Evolutionary conservation across 2,329 filamentous ascomycete genomes (phyloP).

Genomic region (Colletotrichum sp.): DNA sequence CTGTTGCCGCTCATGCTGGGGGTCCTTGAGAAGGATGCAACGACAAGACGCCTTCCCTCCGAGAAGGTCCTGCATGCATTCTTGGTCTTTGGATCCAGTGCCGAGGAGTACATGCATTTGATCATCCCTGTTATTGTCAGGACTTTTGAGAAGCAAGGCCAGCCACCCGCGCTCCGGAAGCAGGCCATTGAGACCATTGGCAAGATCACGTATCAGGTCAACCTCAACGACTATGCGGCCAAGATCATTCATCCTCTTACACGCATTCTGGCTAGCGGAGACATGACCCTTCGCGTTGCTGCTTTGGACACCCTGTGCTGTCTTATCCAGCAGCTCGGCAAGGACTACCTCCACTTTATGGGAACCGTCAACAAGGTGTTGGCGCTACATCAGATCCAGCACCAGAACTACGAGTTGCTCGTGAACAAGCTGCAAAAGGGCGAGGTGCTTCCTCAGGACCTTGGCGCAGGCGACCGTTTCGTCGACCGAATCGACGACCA

Average conservation of each 20-base stretch:
- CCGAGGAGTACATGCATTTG: slow-evolving; percentile 98
- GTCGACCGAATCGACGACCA: slow-evolving; percentile 80
- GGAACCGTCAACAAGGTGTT: slow-evolving; percentile 91
- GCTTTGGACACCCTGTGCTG: slow-evolving; percentile 95
- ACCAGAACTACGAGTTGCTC: slow-evolving; percentile 90
- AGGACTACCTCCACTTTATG: slow-evolving; percentile 94
- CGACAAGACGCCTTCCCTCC: slow-evolving; percentile 77
- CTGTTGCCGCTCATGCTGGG: slow-evolving; percentile 93
- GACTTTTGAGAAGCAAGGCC: slow-evolving; percentile 88
- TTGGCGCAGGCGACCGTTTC: slow-evolving; percentile 86
- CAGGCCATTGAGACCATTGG: slow-evolving; percentile 94
- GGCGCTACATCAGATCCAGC: slow-evolving; percentile 79
- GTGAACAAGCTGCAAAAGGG: slow-evolving; percentile 93
- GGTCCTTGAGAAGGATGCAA: slow-evolving; percentile 85
- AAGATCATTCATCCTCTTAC: slow-evolving; percentile 95
- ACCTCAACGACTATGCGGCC: slow-evolving; percentile 94
- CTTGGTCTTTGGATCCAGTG: slow-evolving; percentile 92
- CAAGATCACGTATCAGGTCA: slow-evolving; percentile 93
- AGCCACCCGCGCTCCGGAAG: slow-evolving; percentile 80
- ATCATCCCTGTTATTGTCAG: slow-evolving; percentile 96
- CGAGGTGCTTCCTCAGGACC: slow-evolving; percentile 91
- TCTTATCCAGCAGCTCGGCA: slow-evolving; percentile 92
- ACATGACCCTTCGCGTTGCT: slow-evolving; percentile 76
- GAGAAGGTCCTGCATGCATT: slow-evolving; percentile 95
- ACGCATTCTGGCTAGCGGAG: slow-evolving; percentile 76